phyloP scores from a whole-genome alignment of 345 rosid species.

The Rhizophora apiculata region DNA sequence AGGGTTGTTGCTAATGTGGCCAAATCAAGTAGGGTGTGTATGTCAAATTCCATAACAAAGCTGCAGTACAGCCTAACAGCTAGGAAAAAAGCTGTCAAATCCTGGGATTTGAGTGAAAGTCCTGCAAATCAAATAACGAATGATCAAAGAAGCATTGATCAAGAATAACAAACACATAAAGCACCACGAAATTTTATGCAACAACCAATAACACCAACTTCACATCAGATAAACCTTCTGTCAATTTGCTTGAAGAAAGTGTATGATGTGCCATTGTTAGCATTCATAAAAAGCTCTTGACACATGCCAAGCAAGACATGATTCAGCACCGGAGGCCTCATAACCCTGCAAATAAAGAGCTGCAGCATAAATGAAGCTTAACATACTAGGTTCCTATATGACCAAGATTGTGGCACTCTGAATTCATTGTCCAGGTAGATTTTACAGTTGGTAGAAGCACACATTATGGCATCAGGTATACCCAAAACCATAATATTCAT shows the following conservation, averaged over 20 bases:
- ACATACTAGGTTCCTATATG: too few species aligned
- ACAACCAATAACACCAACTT: not conserved
- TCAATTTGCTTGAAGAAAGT: not conserved
- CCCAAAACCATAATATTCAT: too few species aligned
- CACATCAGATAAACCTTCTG: not conserved
- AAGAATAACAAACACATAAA: not conserved
- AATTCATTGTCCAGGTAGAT: too few species aligned
- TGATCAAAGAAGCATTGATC: not conserved
- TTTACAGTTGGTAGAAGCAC: too few species aligned
- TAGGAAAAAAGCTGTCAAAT: slow-evolving; percentile 88
- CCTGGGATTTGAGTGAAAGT: slow-evolving; percentile 89
- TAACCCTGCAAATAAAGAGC: too few species aligned
- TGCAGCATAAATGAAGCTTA: too few species aligned
- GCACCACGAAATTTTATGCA: not conserved
- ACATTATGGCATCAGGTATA: too few species aligned
- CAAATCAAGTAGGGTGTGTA: slow-evolving; percentile 90
- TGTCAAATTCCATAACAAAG: slow-evolving; percentile 98
- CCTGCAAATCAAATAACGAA: slow-evolving; percentile 50
- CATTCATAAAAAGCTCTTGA: too few species aligned
- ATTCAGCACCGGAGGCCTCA: not conserved
- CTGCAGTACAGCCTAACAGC: slow-evolving; percentile 94
- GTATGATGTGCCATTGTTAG: too few species aligned
- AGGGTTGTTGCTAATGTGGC: slow-evolving; percentile 92
- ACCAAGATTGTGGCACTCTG: too few species aligned
- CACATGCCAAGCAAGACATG: not conserved